phyloP scores from a whole-genome alignment of 1,139 yeast genomes.

The Blastobotrys aristatus region DNA sequence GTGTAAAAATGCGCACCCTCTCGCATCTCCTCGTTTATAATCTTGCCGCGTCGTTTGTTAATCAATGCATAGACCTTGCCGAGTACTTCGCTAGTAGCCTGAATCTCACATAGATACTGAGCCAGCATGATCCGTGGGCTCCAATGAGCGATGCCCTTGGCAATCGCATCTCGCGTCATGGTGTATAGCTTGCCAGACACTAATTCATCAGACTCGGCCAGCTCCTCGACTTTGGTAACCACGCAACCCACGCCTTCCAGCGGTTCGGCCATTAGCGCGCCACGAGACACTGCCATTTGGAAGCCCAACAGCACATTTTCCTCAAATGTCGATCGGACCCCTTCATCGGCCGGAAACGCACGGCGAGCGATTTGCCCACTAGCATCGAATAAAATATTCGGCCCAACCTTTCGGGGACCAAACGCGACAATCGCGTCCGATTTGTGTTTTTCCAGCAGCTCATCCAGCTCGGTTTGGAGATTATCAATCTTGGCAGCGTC shows the following conservation, averaged over 20 bases:
- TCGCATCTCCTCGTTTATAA: constrained; percentile 88
- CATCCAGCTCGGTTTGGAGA: constrained; percentile 20
- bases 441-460: constrained; percentile 27
- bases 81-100: constrained; percentile 87
- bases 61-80: constrained; percentile 96
- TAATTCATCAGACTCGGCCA: constrained; percentile 23
- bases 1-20: constrained; percentile 97
- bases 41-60: constrained; percentile 79
- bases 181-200: constrained; percentile 69
- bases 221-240: constrained; percentile 36
- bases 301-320: constrained; percentile 76
- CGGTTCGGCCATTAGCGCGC: constrained; percentile 86
- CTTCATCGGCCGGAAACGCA: constrained; percentile 13
- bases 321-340: constrained; percentile 40
- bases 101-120: constrained; percentile 90
- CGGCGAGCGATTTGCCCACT: constrained; percentile 28
- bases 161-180: constrained; percentile 67
- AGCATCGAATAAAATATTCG: constrained; percentile 66
- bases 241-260: constrained; percentile 72
- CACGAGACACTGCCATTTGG: constrained; percentile 74
- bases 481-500: constrained; percentile 25
- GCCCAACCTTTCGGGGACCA: constrained; percentile 75
- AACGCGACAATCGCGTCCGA: constrained; percentile 54
- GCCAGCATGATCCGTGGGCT: constrained; percentile 90
- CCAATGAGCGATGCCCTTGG: constrained; percentile 64